Evolutionary conservation across 768 basidiomycete species (phyloP), one percentile per base, ranked within the genome.

Genomic region (Termitomyces sp.): DNA sequence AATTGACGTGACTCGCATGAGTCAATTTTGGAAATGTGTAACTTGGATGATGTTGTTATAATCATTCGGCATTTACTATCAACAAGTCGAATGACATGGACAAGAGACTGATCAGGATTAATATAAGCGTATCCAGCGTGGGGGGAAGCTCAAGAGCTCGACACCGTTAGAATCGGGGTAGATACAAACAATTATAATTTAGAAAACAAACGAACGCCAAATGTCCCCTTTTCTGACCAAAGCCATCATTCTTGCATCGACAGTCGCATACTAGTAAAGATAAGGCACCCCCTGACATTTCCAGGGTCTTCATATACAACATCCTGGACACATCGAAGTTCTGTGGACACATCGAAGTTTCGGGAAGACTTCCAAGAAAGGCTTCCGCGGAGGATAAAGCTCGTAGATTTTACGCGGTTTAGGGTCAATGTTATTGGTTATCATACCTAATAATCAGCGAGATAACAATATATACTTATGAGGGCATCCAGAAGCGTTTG

Each of bases 271-370:
- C 43, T 45, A n/a, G 43, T 45, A 32, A 59, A 59, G 58, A 52
- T 59, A 59, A 59, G 48, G 31, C 42, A 34, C 52, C 47, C 8
- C 58, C 58, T 59, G 40, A 43, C 17, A 50, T 9, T 50, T 49
- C 15, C 7, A 31, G 47, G 47, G 48, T 49, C 31, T 49, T 50
- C 49, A 34, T 34, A n/a, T 31, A 50, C 49, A 10, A n/a, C 4
- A 50, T 8, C 48, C 14, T 48, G 25, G 12, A 48, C 47, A 31
- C 5, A 32, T 49, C 31, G 48, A 32, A 49, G 14, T 49, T 49
- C 29, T 49, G 25, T 48, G 25, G 12, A 48, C 47, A 31, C 5
- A 32, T 49, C 31, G 48, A 32, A 49, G 14, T 49, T 49, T 14
- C 32, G 48, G 29, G 48, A 49, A 17, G 48, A 49, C 48, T 56